Percentiles rank a stretch among this genome's conserved stretches.
These are phyloP conservation scores for Xylariaceae sp. DNA, from an alignment of 2,329 filamentous ascomycete species.

Conservation along the genomic window DNA sequence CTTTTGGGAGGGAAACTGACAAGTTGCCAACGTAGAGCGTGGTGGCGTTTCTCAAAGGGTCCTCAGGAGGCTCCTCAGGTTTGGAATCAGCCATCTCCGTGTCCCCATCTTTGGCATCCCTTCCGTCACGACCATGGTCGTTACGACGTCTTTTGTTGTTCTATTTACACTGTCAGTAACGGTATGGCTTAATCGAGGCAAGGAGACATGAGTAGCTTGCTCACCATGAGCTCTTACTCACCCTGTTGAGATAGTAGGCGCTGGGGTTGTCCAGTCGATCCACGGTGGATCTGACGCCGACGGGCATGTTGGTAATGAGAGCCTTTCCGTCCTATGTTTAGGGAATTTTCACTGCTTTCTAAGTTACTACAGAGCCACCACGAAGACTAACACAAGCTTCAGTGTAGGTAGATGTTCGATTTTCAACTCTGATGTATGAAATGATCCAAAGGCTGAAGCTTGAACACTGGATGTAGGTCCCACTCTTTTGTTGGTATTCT, in stretches of 20 bases:
- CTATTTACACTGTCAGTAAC: conserved; percentile 6
- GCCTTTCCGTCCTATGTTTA: too few relatives aligned
- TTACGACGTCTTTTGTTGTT: conserved; percentile 68
- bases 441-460: conserved; percentile 8
- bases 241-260: conserved; percentile 83
- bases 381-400: too few relatives aligned
- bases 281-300: conserved; percentile 61
- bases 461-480: conserved; percentile 1
- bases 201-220: too few relatives aligned
- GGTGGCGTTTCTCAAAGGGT: conserved; percentile 79
- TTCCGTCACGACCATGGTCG: conserved; percentile 42
- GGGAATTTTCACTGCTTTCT: too few relatives aligned
- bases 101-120: conserved; percentile 39
- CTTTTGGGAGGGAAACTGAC: conserved; percentile 51
- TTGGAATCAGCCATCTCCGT: conserved; percentile 38
- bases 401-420: not conserved
- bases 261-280: conserved; percentile 91
- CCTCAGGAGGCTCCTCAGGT: conserved; percentile 55
- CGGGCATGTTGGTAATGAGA: conserved; percentile 38
- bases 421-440: too few relatives aligned
- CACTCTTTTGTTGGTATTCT: conserved; percentile 7
- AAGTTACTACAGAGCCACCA: too few relatives aligned
- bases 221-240: conserved; percentile 38
- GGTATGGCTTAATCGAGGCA: too few relatives aligned
- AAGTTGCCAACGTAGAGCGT: conserved; percentile 98